Evolutionary conservation across 768 basidiomycete genomes (phyloP).

Genomic region (Leccinellum rugosiceps): DNA sequence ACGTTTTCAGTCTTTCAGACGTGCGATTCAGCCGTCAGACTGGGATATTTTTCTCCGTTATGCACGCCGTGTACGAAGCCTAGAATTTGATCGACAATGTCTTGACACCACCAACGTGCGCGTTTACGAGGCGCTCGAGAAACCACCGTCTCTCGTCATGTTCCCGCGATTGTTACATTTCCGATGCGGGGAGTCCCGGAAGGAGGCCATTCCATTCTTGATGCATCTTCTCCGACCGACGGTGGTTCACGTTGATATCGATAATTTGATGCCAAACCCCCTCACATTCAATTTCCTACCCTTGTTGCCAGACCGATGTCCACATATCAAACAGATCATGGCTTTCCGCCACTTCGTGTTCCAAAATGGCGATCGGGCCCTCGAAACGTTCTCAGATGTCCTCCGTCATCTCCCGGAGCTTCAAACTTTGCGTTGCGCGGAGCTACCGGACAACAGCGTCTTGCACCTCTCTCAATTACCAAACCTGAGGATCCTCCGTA

Average conservation of each 20-base stretch:
- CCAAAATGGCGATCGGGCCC: constrained; percentile 22
- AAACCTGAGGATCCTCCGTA: constrained; percentile 23
- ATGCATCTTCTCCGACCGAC: constrained; percentile 24
- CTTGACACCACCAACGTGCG: constrained; percentile 17
- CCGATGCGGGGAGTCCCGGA: constrained; percentile 25
- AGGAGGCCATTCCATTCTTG: constrained; percentile 24
- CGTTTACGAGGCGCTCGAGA: constrained; percentile 19
- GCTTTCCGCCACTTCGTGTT: constrained; percentile 29
- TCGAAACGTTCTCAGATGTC: constrained; percentile 22
- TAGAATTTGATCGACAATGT: constrained; percentile 30
- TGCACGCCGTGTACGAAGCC: constrained; percentile 28
- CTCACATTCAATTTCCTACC: constrained; percentile 19
- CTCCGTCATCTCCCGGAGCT: constrained; percentile 22
- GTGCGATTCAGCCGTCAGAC: constrained; percentile 21
- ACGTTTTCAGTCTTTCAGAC: constrained; percentile 18
- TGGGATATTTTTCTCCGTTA: constrained; percentile 31
- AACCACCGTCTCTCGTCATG: constrained; percentile 13
- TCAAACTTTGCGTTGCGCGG: constrained; percentile 25
- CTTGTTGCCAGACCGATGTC: constrained; percentile 19
- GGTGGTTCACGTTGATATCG: constrained; percentile 27
- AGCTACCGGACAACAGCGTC: constrained; percentile 24
- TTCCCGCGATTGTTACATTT: constrained; percentile 29
- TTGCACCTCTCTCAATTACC: constrained; percentile 20
- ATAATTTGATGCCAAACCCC: constrained; percentile 27
- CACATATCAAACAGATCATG: constrained; percentile 27